Conservation (phyloP, 805 yeast species). For the Candida morakotiae region DNA sequence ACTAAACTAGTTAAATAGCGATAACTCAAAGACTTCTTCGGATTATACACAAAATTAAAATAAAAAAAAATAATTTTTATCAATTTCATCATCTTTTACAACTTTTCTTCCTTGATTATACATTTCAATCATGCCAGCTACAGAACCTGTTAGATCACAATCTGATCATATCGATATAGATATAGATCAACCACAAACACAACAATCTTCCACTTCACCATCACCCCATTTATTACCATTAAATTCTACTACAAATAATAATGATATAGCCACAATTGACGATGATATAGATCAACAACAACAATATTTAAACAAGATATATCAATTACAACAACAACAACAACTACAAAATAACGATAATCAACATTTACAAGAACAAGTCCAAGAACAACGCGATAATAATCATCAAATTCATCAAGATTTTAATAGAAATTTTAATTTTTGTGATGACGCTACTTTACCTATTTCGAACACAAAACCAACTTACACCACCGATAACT, state of each 20-base stretch:
- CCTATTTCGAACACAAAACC: neutral
- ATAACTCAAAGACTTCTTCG: too few species aligned
- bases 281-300: conserved; percentile 6
- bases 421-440: neutral
- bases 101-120: too few species aligned
- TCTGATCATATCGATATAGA: neutral
- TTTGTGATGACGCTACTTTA: conserved; percentile 3
- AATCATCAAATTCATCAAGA: too few species aligned
- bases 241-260: neutral
- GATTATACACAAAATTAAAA: too few species aligned
- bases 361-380: neutral
- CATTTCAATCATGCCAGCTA: neutral
- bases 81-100: too few species aligned
- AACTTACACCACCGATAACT: conserved; percentile 7
- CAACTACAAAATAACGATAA: neutral
- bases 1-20: too few species aligned
- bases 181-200: neutral
- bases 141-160: neutral
- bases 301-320: conserved; percentile 5
- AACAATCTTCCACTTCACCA: neutral
- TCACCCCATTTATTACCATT: neutral
- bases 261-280: neutral
- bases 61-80: too few species aligned
- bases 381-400: too few species aligned
- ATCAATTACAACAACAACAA: conserved; percentile 4